These are phyloP conservation scores for Aureobasidium leucospermi DNA, from an alignment of 2,329 filamentous ascomycete species.

Conservation along the genomic window DNA sequence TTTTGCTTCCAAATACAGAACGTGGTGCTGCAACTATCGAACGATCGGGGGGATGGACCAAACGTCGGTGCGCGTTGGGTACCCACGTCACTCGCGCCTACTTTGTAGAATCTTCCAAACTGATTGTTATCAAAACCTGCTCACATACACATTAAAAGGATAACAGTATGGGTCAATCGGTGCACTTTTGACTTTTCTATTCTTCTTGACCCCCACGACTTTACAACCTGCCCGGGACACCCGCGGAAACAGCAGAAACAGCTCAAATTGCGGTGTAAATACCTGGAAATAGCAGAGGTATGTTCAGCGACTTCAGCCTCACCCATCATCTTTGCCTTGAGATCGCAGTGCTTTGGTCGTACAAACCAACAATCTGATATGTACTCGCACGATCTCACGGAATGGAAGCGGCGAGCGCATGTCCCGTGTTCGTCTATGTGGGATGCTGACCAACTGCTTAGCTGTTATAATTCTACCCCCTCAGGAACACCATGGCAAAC, in stretches of 20 bases:
- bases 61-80: not conserved
- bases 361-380: not conserved
- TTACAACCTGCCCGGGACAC: not conserved
- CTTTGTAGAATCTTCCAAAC: slow-evolving; percentile 10
- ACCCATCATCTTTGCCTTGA: not conserved
- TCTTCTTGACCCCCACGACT: not conserved
- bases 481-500: not conserved
- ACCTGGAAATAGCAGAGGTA: slow-evolving; percentile 1
- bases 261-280: not conserved
- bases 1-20: too few species aligned
- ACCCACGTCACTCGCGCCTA: slow-evolving; percentile 1
- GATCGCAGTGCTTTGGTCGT: not conserved
- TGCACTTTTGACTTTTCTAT: not conserved
- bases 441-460: slow-evolving; percentile 1
- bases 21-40: not conserved
- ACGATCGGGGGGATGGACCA: not conserved
- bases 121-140: slow-evolving; percentile 2
- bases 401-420: not conserved
- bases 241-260: not conserved
- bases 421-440: not conserved
- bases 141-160: not conserved
- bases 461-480: not conserved
- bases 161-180: not conserved
- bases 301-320: not conserved
- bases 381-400: not conserved